Base-by-base conservation (phyloP, 305 asterid genomes). In the Andrographis paniculata region DNA sequence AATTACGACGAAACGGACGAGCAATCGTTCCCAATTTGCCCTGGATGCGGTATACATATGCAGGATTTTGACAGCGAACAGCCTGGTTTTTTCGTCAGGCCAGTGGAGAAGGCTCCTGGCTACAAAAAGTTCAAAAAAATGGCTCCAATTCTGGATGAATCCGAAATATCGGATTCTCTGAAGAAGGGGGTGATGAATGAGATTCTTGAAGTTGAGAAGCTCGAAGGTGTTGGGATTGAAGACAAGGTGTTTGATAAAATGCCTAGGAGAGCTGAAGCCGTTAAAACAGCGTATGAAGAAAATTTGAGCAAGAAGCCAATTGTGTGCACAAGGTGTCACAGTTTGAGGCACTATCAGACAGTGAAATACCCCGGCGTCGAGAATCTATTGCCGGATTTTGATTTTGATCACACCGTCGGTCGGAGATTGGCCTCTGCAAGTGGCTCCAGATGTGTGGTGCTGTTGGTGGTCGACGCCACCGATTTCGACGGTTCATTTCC, bases 401-500 rank as follows among this genome's bases (percentile, higher is more conserved):
- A 89, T 63, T 89, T 89, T 43, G 80, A 82, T 70, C 79, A 82
- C 51, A 85, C 96, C 36, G 86, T 85, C 45, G 95, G 98, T 42
- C 74, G 71, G 77, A 72, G 84, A 77, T 53, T 85, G 76, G 52
- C 65, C 59, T 80, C 84, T 1, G 37, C 55, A 20, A 58, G 61
- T 15, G 86, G 93, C 53, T 77, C 93, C 2, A 80, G 96, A 42
- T 67, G 66, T 21, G 84, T 86, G 53, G 82, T 86, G 22, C 53
- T 82, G 41, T 58, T 82, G 69, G 89, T 89, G 56, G 95, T 82
- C 52, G 98, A 89, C 61, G 98, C 80, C 5, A 62, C 83, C 0
- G 96, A 86, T 75, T 86, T 86, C 9, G 92, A 86, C 21, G 96
- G 96, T 24, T 86, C 96, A 0, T 89, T 89, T 58, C 92, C 98